Base-by-base conservation (phyloP, 257 asterid genomes). In the Gentiana dahurica region DNA sequence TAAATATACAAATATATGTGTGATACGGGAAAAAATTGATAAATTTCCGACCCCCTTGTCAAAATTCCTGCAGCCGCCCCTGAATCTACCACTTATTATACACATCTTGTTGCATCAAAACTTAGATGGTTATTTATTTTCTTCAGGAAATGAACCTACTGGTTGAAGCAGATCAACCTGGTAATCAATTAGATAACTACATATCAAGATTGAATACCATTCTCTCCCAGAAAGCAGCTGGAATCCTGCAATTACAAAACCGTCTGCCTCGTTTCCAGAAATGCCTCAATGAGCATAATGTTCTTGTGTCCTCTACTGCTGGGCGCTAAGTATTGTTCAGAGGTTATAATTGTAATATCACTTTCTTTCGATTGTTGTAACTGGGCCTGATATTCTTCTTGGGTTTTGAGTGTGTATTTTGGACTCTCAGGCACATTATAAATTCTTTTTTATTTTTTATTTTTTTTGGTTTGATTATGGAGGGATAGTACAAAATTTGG, bases 141-240 rank as follows among this genome's bases (percentile, higher is more conserved):
- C 64, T 46, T 59, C 80, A 92, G 99, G 99, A 92, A 75, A 92
- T 92, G 99, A 80, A 77, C 73, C 89, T 92, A 57, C 73, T 92
- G 74, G 97, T 85, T 55, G 88, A 79, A 73, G 99, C 95, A 13
- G 99, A 88, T 70, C 94, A 83, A 69, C 99, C 99, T 3, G 99
- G 97, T 38, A 92, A 79, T 70, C 93, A 84, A 66, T 69, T 92
- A 59, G 97, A 85, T 62, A 81, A 78, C 50, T 92, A 92, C 53
- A 66, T 88, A 45, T 65, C 94, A 49, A 79, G 78, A 76, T 66
- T 92, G 83, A 88, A 80, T 75, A 49, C 89, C n/a, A 78, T 92
- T 73, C 86, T 92, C 48, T 81, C 97, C 66, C 95, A 88, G 53
- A 92, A 92, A 57, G 97, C 97, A 58, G 81, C 89, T 36, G 95